Evolutionary conservation across 257 asterid genomes (phyloP).

Genomic region (Anisodus acutangulus): DNA sequence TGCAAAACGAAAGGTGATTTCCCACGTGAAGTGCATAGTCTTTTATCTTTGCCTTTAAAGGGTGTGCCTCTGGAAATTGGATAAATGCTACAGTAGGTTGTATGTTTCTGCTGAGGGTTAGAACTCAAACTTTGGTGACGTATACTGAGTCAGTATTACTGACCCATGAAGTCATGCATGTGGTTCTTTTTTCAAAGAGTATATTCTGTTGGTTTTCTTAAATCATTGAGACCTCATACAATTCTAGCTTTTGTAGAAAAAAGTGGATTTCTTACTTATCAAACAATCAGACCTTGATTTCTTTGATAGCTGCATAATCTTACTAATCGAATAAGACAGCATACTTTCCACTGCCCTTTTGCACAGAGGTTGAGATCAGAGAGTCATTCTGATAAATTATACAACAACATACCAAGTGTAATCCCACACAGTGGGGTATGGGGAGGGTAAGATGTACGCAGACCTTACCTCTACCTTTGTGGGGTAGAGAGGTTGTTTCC

Average conservation of each 20-base stretch:
- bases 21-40: not conserved
- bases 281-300: not conserved
- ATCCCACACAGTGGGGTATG: too few relatives aligned
- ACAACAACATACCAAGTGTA: too few relatives aligned
- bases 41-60: not conserved
- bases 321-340: not conserved
- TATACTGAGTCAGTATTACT: not conserved
- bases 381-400: not conserved
- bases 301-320: not conserved
- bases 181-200: not conserved
- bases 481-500: too few relatives aligned
- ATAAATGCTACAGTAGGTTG: not conserved
- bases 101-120: not conserved
- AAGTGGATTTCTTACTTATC: not conserved
- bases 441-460: too few relatives aligned
- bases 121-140: not conserved
- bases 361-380: not conserved
- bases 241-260: not conserved
- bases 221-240: conserved; percentile 22
- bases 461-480: too few relatives aligned
- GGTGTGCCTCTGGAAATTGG: not conserved
- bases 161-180: not conserved
- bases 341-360: not conserved
- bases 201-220: not conserved
- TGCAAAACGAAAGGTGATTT: not conserved